Base-by-base conservation (phyloP, 805 yeast genomes). In the Teunomyces aglyptinius region DNA sequence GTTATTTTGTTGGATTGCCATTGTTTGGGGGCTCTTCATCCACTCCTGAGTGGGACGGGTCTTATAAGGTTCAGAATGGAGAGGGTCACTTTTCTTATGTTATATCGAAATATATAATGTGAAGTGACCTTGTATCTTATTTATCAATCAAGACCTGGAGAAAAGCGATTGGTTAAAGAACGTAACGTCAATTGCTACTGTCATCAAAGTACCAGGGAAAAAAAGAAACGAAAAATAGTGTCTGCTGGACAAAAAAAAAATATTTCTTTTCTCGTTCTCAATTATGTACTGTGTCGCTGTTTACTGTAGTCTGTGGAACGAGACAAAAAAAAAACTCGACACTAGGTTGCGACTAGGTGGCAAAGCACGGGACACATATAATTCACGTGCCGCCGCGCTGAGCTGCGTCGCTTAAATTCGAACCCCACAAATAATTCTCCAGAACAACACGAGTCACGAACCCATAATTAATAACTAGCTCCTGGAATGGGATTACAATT, bases 21-120 rank as follows among this genome's bases (percentile, higher is more conserved):
- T 36, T 36, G 22, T 4, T 36, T 36, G 15, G 39, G 24, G 26
- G 26, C 8, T 24, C 28, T 36, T 18, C 11, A 19, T 20, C 39
- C 28, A 36, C 39, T 12, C 11, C 7, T 24, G 5, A 36, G 39
- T 22, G 28, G 38, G 7, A 20, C 5, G 18, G 15, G n/a, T 19
- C 8, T n/a, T 8, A 8, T 20, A 36, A 13, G 11, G 28, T 20
- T 13, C 39, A 36, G 39, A 20, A 20, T 36, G 18, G 15, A 22
- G n/a, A n/a, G 27, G 16, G 11, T 10, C 15, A 10, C 12, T 8
- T 20, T 36, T 20, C 39, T 22, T 36, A 36, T 36, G 24, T n/a
- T 36, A 36, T 36, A 36, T 36, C 39, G 39, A 36, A 36, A 36
- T 36, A 36, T 36, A 36, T 20, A n/a, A 36, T 36, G 39, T 22